Evolutionary conservation across 495 filamentous ascomycete species (phyloP).

Genomic region (Neurospora sp.): DNA sequence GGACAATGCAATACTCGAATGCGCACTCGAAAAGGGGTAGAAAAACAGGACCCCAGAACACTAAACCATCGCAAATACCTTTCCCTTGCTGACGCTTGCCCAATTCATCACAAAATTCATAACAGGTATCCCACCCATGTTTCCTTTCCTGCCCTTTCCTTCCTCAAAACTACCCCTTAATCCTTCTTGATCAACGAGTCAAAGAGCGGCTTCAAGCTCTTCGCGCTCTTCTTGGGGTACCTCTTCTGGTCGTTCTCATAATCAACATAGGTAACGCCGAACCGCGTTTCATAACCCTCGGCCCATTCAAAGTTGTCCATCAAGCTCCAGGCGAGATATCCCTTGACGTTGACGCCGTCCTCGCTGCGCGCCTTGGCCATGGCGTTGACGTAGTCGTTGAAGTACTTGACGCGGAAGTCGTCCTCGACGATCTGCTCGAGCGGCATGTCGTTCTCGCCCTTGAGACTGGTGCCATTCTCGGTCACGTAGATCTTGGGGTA

Average conservation of each 20-base stretch:
- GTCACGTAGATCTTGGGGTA: constrained; percentile 71
- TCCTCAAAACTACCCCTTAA: constrained; percentile 1
- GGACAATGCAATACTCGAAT: background rate
- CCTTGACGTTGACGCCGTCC: constrained; percentile 61
- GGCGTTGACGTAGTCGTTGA: constrained; percentile 59
- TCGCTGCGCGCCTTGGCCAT: constrained; percentile 55
- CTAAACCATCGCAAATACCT: background rate
- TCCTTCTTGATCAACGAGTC: constrained; percentile 43
- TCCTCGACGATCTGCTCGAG: constrained; percentile 60
- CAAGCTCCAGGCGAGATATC: constrained; percentile 64
- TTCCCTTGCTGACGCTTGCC: background rate
- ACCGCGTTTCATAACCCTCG: constrained; percentile 76
- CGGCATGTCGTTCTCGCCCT: constrained; percentile 66
- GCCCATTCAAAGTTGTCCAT: constrained; percentile 67
- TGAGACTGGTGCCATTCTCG: constrained; percentile 70
- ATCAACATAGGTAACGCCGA: constrained; percentile 70
- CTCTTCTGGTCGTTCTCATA: constrained; percentile 66
- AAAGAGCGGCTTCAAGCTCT: constrained; percentile 54
- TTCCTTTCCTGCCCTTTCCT: background rate
- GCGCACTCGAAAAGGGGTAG: background rate
- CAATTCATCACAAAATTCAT: background rate
- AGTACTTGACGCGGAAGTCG: constrained; percentile 67
- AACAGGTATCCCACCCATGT: background rate
- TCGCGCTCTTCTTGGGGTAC: constrained; percentile 69
- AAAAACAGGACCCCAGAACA: background rate